Base-by-base conservation (phyloP, 305 asterid species). In the Salvia sclarea region DNA sequence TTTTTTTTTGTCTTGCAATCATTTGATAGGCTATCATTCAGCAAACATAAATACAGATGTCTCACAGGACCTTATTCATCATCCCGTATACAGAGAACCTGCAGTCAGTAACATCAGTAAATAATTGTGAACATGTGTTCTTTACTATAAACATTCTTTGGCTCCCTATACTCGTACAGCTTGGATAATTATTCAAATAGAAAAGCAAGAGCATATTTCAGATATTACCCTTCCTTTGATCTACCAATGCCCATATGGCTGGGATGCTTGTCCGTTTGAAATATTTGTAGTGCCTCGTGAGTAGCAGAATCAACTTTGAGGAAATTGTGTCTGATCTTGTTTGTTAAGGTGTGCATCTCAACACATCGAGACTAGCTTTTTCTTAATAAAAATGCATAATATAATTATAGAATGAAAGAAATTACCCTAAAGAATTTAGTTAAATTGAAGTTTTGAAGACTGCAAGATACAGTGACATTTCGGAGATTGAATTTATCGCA, bases 181-280 rank as follows among this genome's bases (percentile, higher is more conserved):
- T 76, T 61, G 71, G 59, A 52, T 38, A 65, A 30, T 58, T 41
- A 58, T 54, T 73, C 70, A 74, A 65, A 47, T 57, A 44, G 35
- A 79, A 70, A 33, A 74, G 30, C 54, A 69, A 75, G 63, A 82
- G 75, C 43, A 41, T 67, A 68, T 54, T 65, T 56, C 64, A 24
- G 71, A 52, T 75, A 67, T 77, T 82, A 94, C 98, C 98, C 98
- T 87, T 94, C 98, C 85, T 91, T 94, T 66, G 98, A 88, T 85
- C 96, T 91, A 56, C 98, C 98, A 79, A 94, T 94, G 65, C 98
- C 98, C 98, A 91, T 94, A 76, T 94, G 98, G 73, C 98, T 94
- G 58, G 98, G 98, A 78, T 94, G 98, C 76, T 88, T 91, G 82
- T 94, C 98, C 38, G 85, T 86, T 78, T 94, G 97, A 80, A 94